phyloP scores from a whole-genome alignment of 129 eudicot species.

The Chrysanthemum makinoi region DNA sequence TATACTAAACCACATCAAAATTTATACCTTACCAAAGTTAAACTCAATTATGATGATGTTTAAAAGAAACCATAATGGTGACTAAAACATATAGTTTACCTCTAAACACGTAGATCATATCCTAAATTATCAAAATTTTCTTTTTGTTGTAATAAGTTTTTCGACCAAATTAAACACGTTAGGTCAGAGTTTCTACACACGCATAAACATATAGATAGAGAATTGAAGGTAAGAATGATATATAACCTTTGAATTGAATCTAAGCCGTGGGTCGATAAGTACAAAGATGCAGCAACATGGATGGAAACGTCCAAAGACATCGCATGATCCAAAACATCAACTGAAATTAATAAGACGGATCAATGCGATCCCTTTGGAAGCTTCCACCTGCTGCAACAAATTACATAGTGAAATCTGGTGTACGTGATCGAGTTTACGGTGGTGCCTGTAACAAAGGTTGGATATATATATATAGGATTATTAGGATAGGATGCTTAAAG shows the following conservation, averaged over 20 bases:
- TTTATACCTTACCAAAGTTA: no score
- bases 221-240: not conserved
- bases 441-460: not conserved
- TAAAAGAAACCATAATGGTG: no score
- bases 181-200: not conserved
- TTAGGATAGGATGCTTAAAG: not conserved
- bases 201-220: not conserved
- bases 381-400: slow-evolving; percentile 53
- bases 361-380: slow-evolving; percentile 81
- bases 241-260: slow-evolving; percentile 3
- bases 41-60: no score
- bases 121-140: no score
- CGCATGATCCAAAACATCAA: slow-evolving; percentile 19
- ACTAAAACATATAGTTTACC: no score
- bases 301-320: slow-evolving; percentile 55
- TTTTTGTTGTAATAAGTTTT: no score
- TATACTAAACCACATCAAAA: no score
- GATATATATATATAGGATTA: not conserved
- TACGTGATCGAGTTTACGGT: not conserved
- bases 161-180: no score
- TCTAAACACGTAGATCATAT: no score
- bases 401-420: not conserved
- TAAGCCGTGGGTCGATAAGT: not conserved
- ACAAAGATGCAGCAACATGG: slow-evolving; percentile 17
- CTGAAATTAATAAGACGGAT: slow-evolving; percentile 25